Percentiles rank a stretch among this genome's conserved stretches.
Conservation (phyloP, 345 rosid genomes). For the Mercurialis annua region DNA sequence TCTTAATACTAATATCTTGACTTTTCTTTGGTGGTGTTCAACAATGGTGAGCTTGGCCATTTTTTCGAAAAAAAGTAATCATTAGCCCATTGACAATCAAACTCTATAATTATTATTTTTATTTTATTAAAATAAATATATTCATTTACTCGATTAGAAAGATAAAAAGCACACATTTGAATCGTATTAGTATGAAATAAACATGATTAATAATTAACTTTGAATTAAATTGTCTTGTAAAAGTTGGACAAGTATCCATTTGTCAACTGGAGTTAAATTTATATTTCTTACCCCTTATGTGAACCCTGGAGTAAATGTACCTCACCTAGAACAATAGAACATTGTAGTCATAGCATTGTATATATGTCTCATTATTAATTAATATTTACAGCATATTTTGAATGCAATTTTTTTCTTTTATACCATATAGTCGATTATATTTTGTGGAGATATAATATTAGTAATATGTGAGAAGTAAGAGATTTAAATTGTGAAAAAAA, state of each 20-base stretch:
- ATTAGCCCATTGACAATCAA: neutral
- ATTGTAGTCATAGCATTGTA: too few species aligned
- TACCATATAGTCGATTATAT: too few species aligned
- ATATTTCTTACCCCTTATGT: neutral
- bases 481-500: too few species aligned
- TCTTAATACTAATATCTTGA: neutral
- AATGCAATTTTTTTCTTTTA: too few species aligned
- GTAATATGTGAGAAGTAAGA: too few species aligned
- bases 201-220: neutral
- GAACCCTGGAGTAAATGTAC: constrained; percentile 2
- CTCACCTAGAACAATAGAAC: too few species aligned
- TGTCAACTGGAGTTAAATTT: constrained; percentile 12
- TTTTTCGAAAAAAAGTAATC: neutral
- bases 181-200: neutral
- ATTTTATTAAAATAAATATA: too few species aligned
- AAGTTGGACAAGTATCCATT: neutral
- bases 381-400: neutral
- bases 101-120: too few species aligned
- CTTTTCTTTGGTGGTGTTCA: constrained; percentile 20
- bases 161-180: neutral
- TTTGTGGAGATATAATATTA: too few species aligned
- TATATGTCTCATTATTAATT: too few species aligned
- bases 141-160: neutral
- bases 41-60: constrained; percentile 15
- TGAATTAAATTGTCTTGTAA: constrained; percentile 5